phyloP scores from a whole-genome alignment of 805 yeast genomes.

The Barnettozyma californica region DNA sequence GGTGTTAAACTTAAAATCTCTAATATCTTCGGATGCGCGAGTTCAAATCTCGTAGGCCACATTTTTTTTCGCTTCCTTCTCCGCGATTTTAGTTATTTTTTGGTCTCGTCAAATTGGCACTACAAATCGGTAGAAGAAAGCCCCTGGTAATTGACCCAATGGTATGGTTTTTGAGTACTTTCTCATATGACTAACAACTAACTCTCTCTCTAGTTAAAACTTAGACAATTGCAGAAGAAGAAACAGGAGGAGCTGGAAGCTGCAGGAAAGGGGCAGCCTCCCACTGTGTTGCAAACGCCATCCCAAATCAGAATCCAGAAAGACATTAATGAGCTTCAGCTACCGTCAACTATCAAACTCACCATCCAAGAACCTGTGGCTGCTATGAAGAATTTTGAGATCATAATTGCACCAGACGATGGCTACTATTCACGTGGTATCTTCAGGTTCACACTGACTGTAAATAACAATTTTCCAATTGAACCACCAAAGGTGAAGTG shows the following conservation, averaged over 20 bases:
- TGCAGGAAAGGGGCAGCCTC: neutral
- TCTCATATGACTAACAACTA: neutral
- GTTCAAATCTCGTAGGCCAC: slow-evolving; percentile 18
- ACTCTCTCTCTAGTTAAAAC: slow-evolving; percentile 40
- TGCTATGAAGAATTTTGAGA: slow-evolving; percentile 51
- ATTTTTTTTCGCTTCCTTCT: slow-evolving; percentile 15
- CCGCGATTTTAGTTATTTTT: no score
- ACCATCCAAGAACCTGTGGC: slow-evolving; percentile 40
- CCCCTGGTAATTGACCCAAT: neutral
- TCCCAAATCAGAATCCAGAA: slow-evolving; percentile 76
- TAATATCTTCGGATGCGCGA: slow-evolving; percentile 34
- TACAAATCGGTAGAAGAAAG: neutral
- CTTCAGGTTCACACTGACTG: slow-evolving; percentile 62
- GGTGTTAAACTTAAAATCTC: slow-evolving; percentile 29
- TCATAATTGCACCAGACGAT: slow-evolving; percentile 58
- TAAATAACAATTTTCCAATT: slow-evolving; percentile 78
- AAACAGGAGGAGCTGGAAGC: slow-evolving; percentile 41
- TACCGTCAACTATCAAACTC: slow-evolving; percentile 52
- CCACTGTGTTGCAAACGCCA: slow-evolving; percentile 30
- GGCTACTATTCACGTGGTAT: slow-evolving; percentile 67
- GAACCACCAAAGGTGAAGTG: slow-evolving; percentile 87
- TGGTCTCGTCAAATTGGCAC: no score
- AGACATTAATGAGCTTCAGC: slow-evolving; percentile 64
- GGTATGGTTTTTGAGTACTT: neutral
- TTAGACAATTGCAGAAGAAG: slow-evolving; percentile 54